These are phyloP conservation scores for Alectoria sarmentosa DNA, from an alignment of 495 filamentous ascomycete genomes.

Conservation along the genomic window DNA sequence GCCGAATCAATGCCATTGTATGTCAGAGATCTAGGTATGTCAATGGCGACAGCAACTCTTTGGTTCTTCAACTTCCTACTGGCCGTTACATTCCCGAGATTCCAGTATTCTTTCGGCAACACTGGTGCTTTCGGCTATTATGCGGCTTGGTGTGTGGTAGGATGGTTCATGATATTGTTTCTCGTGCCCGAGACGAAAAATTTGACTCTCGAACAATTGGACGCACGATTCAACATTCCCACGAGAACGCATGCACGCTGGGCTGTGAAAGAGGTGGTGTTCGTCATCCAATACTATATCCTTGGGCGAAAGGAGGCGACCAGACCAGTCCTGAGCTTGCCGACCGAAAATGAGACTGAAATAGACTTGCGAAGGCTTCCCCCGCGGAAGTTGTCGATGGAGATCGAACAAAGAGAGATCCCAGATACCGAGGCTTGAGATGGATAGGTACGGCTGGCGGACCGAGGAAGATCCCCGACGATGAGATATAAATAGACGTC, in stretches of 20 bases:
- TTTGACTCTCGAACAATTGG: constrained; percentile 44
- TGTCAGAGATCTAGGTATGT: constrained; percentile 50
- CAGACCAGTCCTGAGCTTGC: constrained; percentile 7
- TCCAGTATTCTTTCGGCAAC: constrained; percentile 43
- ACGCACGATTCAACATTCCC: constrained; percentile 27
- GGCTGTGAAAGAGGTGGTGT: constrained; percentile 17
- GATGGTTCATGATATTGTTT: constrained; percentile 47
- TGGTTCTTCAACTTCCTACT: constrained; percentile 50
- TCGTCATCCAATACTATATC: constrained; percentile 16
- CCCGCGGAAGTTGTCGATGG: constrained; percentile 7
- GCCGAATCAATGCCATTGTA: constrained; percentile 53
- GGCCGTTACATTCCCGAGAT: constrained; percentile 49
- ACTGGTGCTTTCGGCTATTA: constrained; percentile 58
- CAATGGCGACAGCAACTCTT: constrained; percentile 25
- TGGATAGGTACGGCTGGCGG: neutral
- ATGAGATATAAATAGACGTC: neutral
- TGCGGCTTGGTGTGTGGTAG: constrained; percentile 51
- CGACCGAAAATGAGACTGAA: neutral
- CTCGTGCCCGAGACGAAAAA: constrained; percentile 56
- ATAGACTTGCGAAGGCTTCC: constrained; percentile 8
- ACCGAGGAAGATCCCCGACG: neutral
- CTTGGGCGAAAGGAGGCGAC: constrained; percentile 12
- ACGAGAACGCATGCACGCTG: constrained; percentile 16
- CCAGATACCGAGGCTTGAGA: neutral
- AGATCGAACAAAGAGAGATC: neutral